Base-by-base conservation (phyloP, 352 stramenopile genomes). In the Phytophthora cactorum region DNA sequence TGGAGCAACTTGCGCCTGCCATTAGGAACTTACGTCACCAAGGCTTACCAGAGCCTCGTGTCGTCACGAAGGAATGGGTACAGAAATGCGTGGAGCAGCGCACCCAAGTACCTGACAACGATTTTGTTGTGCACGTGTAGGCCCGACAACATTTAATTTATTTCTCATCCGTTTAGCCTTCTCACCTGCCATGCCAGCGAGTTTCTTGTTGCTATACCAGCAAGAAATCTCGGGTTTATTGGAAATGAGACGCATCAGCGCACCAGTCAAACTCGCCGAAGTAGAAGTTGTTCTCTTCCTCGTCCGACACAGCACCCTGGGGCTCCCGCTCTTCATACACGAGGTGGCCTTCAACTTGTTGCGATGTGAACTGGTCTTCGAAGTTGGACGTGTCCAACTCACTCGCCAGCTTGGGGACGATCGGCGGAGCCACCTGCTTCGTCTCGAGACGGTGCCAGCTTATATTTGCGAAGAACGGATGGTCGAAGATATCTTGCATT, bases 251-350 rank as follows among this genome's bases (percentile, higher is more conserved):
- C 47, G 74, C 70, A 31, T 87, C 65, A 4, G 82, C 67, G 43
- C 85, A 91, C 83, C 85, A 93, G 68, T 93, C 81, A 74, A 93
- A 93, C 61, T 90, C 83, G 15, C 81, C 81, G 54, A 93, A 93
- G 56, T 78, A 75, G 58, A 77, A 79, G 38, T 70, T 64, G 14
- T 66, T 67, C 3, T 79, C 59, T 44, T 77, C 69, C 15, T 78
- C 59, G 27, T 74, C 70, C n/a, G 63, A 63, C 27, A 63, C 32
- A 41, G 54, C 56, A 14, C 64, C 51, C 32, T 76, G 53, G 2
- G 59, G 59, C 38, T 83, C 74, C 34, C 71, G 73, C 59, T 86
- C 78, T 60, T 88, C 77, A 60, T 83, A 93, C 52, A 84, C 74
- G 15, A 91, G 57, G 46, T 85, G 73, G 11, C 85, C 85, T 28